phyloP scores from a whole-genome alignment of 108 stramenopile genomes.

The Cyclotella baltica region DNA sequence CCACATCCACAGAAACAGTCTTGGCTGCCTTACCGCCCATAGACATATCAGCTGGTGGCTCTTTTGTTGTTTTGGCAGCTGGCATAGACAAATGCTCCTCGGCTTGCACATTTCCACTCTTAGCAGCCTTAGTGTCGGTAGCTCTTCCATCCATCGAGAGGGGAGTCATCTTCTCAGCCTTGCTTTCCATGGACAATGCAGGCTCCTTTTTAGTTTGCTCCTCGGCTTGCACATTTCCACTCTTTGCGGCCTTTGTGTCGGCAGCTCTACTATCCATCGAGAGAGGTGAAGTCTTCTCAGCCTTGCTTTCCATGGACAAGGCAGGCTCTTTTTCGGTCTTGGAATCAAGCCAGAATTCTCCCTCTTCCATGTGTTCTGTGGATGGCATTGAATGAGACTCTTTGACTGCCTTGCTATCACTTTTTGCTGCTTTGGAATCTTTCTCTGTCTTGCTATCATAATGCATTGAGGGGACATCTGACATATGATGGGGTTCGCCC shows the following conservation, averaged over 20 bases:
- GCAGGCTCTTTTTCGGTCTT: neutral
- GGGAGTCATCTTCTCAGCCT: neutral
- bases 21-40: neutral
- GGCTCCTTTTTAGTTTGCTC: neutral
- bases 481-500: neutral
- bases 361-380: neutral
- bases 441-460: neutral
- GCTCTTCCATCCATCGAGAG: neutral
- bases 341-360: constrained; percentile 3
- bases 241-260: constrained; percentile 7
- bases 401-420: neutral
- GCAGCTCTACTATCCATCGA: constrained; percentile 6
- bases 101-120: neutral
- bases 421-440: constrained; percentile 1
- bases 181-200: neutral
- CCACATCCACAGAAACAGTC: neutral
- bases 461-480: neutral
- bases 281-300: neutral
- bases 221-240: neutral
- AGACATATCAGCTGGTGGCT: neutral
- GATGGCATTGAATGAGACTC: neutral
- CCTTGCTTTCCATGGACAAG: neutral
- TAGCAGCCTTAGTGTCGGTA: neutral
- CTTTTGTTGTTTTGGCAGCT: constrained; percentile 4
- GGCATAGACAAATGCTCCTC: neutral